Percentiles rank a stretch among this genome's conserved stretches.
Conservation (phyloP, 2,329 filamentous ascomycete species). For the Anthostomella pinea region DNA sequence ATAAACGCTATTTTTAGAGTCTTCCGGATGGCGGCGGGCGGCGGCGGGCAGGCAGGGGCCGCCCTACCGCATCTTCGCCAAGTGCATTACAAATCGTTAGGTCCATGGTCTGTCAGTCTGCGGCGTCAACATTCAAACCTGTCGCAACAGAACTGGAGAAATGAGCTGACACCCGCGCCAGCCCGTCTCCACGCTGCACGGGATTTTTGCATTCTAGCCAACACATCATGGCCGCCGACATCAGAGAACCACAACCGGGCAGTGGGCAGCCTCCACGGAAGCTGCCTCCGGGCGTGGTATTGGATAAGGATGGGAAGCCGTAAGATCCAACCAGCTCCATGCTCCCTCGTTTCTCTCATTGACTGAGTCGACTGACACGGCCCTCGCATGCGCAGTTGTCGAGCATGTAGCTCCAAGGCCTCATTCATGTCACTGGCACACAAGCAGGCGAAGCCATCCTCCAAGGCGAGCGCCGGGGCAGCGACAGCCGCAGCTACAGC, state of each 20-base stretch:
- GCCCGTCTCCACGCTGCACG: not conserved
- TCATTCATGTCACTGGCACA: conserved; percentile 60
- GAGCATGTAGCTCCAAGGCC: conserved; percentile 64
- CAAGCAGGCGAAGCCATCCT: conserved; percentile 44
- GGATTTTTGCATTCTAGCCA: not conserved
- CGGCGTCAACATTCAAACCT: conserved; percentile 13
- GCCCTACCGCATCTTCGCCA: conserved; percentile 9
- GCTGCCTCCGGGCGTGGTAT: conserved; percentile 68
- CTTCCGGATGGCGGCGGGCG: no score
- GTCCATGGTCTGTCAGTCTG: no score
- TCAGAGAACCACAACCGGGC: conserved; percentile 29
- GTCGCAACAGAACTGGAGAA: conserved; percentile 6
- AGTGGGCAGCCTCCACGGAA: conserved; percentile 41
- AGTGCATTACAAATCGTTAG: conserved; percentile 25
- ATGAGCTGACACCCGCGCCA: conserved; percentile 9
- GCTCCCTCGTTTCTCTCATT: conserved; percentile 6
- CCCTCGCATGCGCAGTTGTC: conserved; percentile 58
- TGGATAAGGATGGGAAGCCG: conserved; percentile 83
- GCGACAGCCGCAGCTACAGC: conserved; percentile 34
- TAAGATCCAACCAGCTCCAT: conserved; percentile 42
- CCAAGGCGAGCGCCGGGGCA: conserved; percentile 36
- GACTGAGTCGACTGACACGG: no score
- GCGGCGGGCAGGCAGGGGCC: no score
- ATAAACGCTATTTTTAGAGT: conserved; percentile 21
- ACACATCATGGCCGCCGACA: conserved; percentile 38